These are phyloP conservation scores for Melampsora abietis-canadensis DNA, from an alignment of 1,284 basidiomycete genomes.

Conservation along the genomic window DNA sequence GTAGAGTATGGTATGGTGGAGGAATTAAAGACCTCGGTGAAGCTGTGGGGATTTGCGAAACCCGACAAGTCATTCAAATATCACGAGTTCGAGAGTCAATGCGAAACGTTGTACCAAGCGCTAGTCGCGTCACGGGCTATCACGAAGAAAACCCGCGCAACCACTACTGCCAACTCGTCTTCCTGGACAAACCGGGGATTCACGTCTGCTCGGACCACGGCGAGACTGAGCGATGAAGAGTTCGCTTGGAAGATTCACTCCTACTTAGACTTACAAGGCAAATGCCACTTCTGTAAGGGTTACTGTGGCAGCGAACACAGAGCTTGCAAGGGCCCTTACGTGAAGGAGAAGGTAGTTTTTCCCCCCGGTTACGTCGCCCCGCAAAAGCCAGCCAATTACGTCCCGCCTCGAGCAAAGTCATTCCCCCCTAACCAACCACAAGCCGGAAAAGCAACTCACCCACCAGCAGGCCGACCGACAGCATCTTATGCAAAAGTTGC, in stretches of 20 bases:
- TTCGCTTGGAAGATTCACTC: conserved; percentile 13
- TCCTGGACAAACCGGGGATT: background rate
- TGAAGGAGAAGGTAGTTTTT: background rate
- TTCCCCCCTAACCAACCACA: background rate
- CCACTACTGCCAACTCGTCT: background rate
- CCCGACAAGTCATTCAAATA: background rate
- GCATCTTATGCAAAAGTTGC: background rate
- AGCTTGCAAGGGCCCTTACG: background rate
- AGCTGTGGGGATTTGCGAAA: background rate
- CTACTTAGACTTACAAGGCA: background rate
- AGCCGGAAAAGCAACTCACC: background rate
- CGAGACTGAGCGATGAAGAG: background rate
- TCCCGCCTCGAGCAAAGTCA: background rate
- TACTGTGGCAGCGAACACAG: background rate
- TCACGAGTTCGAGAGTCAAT: background rate
- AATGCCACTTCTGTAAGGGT: conserved; percentile 10
- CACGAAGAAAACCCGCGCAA: background rate
- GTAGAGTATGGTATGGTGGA: background rate
- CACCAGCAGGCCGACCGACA: background rate
- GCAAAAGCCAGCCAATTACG: background rate
- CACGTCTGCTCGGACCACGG: background rate
- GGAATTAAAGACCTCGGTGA: background rate
- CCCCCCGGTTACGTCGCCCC: background rate
- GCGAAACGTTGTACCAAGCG: background rate
- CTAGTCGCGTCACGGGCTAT: background rate